Conservation (phyloP, 2,329 filamentous ascomycete genomes). For the Xylaria sp. region DNA sequence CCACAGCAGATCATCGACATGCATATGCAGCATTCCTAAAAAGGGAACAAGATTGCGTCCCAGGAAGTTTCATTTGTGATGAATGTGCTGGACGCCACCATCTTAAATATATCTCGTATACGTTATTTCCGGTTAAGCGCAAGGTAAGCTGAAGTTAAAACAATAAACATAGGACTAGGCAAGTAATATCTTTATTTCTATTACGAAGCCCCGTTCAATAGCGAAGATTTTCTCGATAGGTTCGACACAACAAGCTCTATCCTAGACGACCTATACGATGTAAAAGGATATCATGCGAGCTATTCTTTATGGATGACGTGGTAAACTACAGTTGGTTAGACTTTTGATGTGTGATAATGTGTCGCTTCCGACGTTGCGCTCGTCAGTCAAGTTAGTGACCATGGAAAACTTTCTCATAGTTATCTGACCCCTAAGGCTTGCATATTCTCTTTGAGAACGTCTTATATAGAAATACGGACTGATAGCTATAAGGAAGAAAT, state of each 20-base stretch:
- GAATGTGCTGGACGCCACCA: neutral
- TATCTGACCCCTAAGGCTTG: too few species aligned
- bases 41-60: neutral
- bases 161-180: neutral
- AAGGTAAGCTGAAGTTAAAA: neutral
- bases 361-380: too few species aligned
- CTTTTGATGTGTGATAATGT: too few species aligned
- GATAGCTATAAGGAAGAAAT: too few species aligned
- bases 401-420: too few species aligned
- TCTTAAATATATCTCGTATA: neutral
- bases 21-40: neutral
- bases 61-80: neutral
- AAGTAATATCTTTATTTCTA: neutral
- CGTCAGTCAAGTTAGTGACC: too few species aligned
- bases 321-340: neutral
- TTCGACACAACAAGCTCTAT: neutral
- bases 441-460: too few species aligned
- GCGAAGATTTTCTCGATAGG: neutral
- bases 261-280: neutral
- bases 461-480: too few species aligned
- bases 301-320: neutral
- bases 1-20: neutral
- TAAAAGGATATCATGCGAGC: neutral
- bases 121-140: neutral
- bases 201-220: neutral